Conservation (phyloP, 495 filamentous ascomycete genomes). For the Pseudoneurospora amorphoporcata region DNA sequence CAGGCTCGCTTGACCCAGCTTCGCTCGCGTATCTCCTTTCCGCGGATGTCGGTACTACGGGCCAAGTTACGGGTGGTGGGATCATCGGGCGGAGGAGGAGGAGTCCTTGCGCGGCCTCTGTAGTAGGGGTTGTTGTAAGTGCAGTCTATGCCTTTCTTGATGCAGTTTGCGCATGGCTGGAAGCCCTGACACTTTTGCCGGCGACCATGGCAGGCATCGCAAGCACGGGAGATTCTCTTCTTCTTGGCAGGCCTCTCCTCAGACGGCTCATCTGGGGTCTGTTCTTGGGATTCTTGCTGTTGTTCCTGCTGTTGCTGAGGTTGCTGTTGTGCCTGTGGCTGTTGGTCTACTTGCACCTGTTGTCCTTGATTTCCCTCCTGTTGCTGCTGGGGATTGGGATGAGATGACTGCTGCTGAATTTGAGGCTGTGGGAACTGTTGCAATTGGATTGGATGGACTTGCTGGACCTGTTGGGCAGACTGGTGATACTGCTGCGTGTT, state of each 20-base stretch:
- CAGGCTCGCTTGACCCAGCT: conserved; percentile 13
- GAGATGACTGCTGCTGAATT: neutral
- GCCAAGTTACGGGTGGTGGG: conserved; percentile 5
- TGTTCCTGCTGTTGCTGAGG: neutral
- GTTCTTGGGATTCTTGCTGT: neutral
- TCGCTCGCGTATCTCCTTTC: conserved; percentile 5
- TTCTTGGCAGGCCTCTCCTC: neutral
- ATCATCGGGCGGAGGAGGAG: conserved; percentile 12
- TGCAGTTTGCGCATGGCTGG: conserved; percentile 15
- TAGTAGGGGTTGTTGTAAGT: conserved; percentile 11
- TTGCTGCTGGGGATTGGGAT: neutral
- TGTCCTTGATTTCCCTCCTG: neutral
- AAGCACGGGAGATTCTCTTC: conserved; percentile 9
- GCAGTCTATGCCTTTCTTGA: conserved; percentile 4
- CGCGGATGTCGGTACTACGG: neutral
- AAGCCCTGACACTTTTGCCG: conserved; percentile 9
- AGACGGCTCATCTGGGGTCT: neutral
- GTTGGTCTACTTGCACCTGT: neutral
- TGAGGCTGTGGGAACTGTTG: neutral
- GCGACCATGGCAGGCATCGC: conserved; percentile 11
- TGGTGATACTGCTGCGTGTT: neutral
- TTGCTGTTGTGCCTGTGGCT: neutral
- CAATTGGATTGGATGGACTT: neutral
- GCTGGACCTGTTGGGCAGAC: neutral
- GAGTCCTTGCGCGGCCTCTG: conserved; percentile 7